Evolutionary conservation across 208 protist genomes (phyloP), one percentile per base, ranked within the genome.

Genomic region (Sergeia podlipaevii): DNA sequence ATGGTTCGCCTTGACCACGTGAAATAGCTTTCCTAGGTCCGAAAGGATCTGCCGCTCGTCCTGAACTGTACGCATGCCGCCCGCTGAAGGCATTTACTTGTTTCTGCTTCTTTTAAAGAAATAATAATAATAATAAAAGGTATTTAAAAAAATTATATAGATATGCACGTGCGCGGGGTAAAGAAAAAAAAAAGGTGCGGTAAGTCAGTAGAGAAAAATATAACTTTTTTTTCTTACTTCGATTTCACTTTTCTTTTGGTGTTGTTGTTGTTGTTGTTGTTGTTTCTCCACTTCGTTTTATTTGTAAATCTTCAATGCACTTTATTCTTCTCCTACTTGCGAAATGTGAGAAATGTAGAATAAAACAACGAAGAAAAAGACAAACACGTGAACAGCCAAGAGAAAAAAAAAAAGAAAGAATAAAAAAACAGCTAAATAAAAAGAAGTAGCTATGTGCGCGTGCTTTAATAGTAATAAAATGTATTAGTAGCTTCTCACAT

Each of bases 11-110:
- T 81, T 83, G 15, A 75, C 64, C 3, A 83, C 34, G 58, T 90
- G 86, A 44, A 93, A 78, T 26, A 90, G 50, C 21, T 76, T 82
- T 4, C 63, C 53, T 0, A 90, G 46, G 44, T 89, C 86, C 2
- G 70, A 28, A 5, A 93, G 45, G 2, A 93, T 46, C 21, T 46
- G 29, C 69, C 75, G 72, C 64, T 93, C 86, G 32, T 89, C 81
- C 41, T 62, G 41, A 24, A 87, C 33, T 7, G 2, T 11, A 8
- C 77, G 60, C 7, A 26, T 48, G 13, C 43, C 57, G 32, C 49
- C 47, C 7, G 4, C 15, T 29, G 41, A 21, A n/a, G n/a, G n/a
- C n/a, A n/a, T n/a, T n/a, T n/a, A n/a, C n/a, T n/a, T n/a, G n/a
- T n/a, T n/a, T n/a, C n/a, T 18, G 29, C 21, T 30, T 6, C 37